Conservation (phyloP, 1,284 basidiomycete genomes). For the Marasmius oreades region DNA sequence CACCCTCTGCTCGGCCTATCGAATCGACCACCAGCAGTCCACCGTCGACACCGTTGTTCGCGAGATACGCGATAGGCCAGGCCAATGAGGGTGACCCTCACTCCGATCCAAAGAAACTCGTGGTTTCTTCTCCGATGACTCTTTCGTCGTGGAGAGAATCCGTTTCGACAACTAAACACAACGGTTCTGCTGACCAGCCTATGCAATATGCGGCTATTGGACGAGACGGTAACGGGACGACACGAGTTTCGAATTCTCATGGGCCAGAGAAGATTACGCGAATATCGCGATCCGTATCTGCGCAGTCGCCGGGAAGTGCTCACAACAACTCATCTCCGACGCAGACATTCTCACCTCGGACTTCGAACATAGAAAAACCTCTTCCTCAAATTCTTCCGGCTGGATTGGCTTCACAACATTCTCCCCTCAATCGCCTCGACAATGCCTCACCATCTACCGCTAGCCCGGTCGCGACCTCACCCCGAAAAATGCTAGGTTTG, state of each 20-base stretch:
- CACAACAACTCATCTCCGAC: not conserved
- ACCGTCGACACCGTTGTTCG: conserved; percentile 36
- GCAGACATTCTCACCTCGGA: not conserved
- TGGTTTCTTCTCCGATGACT: conserved; percentile 10
- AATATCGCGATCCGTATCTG: not conserved
- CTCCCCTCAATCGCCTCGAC: not conserved
- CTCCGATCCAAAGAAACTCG: conserved; percentile 2
- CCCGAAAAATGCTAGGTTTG: not conserved
- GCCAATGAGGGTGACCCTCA: conserved; percentile 9
- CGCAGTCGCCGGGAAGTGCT: not conserved
- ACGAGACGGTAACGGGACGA: not conserved
- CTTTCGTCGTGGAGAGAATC: conserved; percentile 25
- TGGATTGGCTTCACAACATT: not conserved
- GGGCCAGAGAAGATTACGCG: not conserved
- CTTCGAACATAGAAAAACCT: not conserved
- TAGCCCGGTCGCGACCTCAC: not conserved
- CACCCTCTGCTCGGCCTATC: conserved; percentile 13
- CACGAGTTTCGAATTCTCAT: not conserved
- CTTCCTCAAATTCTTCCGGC: not conserved
- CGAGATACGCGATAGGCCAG: conserved; percentile 29
- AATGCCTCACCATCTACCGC: not conserved
- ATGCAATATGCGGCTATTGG: not conserved
- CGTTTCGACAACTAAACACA: conserved; percentile 1
- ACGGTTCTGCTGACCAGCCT: not conserved
- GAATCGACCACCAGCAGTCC: conserved; percentile 16